Evolutionary conservation across 257 asterid genomes (phyloP).

Genomic region (Solanum corneliomulleri): DNA sequence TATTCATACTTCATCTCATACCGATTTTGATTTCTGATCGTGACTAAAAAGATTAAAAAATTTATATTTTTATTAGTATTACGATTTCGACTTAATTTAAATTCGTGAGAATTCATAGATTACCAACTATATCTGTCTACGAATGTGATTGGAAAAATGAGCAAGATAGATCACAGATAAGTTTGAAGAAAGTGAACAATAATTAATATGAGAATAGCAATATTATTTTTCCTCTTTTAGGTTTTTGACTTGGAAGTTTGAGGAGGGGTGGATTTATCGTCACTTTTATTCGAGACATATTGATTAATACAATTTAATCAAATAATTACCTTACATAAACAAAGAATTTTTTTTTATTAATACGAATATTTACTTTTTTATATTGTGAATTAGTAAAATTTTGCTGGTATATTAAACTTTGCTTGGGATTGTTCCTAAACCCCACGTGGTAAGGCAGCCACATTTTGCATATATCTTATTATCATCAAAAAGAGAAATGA

Average conservation of each 20-base stretch:
- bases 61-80: background rate
- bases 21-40: background rate
- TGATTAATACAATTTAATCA: background rate
- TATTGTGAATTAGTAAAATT: background rate
- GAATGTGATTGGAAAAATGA: background rate
- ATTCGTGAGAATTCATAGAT: background rate
- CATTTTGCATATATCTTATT: background rate
- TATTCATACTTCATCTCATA: conserved; percentile 5
- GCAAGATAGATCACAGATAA: background rate
- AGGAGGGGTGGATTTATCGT: background rate
- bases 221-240: background rate
- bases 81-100: background rate
- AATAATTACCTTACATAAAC: background rate
- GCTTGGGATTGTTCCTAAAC: background rate
- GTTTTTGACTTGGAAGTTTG: background rate
- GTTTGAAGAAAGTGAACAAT: background rate
- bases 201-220: background rate
- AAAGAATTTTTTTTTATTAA: background rate
- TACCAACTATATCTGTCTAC: background rate
- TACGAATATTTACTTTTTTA: background rate
- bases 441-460: conserved; percentile 34
- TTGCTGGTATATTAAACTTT: background rate
- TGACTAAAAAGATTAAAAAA: background rate
- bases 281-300: background rate
- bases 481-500: conserved; percentile 11